Percentiles rank a stretch among this genome's conserved stretches.
These are phyloP conservation scores for Pichia exigua DNA, from an alignment of 805 yeast species.

Conservation along the genomic window DNA sequence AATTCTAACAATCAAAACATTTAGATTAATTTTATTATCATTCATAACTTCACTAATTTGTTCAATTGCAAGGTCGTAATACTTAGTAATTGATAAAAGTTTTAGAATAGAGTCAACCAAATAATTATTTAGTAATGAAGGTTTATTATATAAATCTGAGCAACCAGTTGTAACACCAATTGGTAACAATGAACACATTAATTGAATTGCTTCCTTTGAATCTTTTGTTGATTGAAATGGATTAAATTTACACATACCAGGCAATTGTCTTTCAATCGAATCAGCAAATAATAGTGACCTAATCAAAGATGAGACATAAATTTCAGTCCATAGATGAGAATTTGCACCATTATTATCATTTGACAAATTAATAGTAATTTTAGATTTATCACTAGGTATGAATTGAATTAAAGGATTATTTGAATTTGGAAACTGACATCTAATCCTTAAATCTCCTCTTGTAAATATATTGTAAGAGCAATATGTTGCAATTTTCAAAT, in stretches of 20 bases:
- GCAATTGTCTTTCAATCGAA: slow-evolving; percentile 46
- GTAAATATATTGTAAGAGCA: slow-evolving; percentile 71
- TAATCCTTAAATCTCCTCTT: slow-evolving; percentile 64
- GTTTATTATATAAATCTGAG: slow-evolving; percentile 25
- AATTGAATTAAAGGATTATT: slow-evolving; percentile 34
- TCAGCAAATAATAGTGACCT: slow-evolving; percentile 47
- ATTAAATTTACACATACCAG: slow-evolving; percentile 50
- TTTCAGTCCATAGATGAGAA: slow-evolving; percentile 50
- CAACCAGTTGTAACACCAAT: slow-evolving; percentile 42
- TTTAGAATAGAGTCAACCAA: slow-evolving; percentile 44
- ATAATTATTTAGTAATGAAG: slow-evolving; percentile 38
- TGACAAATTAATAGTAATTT: slow-evolving; percentile 11
- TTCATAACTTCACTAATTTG: slow-evolving; percentile 25
- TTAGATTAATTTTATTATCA: slow-evolving; percentile 16
- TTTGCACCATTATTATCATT: slow-evolving; percentile 43
- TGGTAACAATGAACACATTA: slow-evolving; percentile 39
- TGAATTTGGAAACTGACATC: slow-evolving; percentile 47
- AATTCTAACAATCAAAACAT: slow-evolving; percentile 35
- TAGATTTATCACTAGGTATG: slow-evolving; percentile 38
- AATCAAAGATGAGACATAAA: slow-evolving; percentile 49
- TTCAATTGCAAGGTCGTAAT: slow-evolving; percentile 33
- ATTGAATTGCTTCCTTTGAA: slow-evolving; percentile 29
- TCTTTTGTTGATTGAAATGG: slow-evolving; percentile 31
- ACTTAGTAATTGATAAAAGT: slow-evolving; percentile 31
- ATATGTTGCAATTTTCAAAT: slow-evolving; percentile 39